Base-by-base conservation (phyloP, 352 stramenopile genomes). In the Salisapilia sapeloensis region DNA sequence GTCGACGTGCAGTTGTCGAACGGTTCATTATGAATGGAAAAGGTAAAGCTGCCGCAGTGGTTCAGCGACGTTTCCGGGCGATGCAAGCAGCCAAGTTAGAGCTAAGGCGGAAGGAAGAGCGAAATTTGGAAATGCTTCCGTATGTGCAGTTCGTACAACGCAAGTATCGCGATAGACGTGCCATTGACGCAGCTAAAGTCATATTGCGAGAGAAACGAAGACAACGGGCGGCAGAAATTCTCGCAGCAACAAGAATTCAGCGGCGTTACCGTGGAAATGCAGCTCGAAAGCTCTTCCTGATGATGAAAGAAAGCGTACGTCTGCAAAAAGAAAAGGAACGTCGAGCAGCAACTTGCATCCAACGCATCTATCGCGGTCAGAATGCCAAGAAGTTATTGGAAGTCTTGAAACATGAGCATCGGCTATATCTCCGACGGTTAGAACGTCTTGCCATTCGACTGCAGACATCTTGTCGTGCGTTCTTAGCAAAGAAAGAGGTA, bases 51-150 rank as follows among this genome's bases (percentile, higher is more conserved):
- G 65, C 67, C 18, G 69, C 38, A 23, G 48, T 69, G 15, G 84
- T 87, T 38, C 71, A 87, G 28, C 67, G 65, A 4, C 48, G 52
- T n/a, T 87, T 74, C 31, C 60, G 71, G 1, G 50, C 50, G 2
- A 57, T 56, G 28, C 41, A 52, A 11, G 42, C 57, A 34, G 53
- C 47, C 17, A 42, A 54, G 0, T 45, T 38, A 8, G 43, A 27
- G 1, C 32, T 61, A 6, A 56, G 51, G 2, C 52, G 75, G 29
- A 28, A 54, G 30, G 43, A 60, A n/a, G n/a, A n/a, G n/a, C n/a
- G n/a, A n/a, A n/a, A n/a, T n/a, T n/a, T n/a, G n/a, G n/a, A n/a
- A n/a, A n/a, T n/a, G n/a, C n/a, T n/a, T n/a, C n/a, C n/a, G 20
- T 57, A 54, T 17, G 60, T 40, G 1, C 19, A 60, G 9, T 33